Conservation (phyloP, 805 yeast genomes). For the Barnettozyma sucrosica region DNA sequence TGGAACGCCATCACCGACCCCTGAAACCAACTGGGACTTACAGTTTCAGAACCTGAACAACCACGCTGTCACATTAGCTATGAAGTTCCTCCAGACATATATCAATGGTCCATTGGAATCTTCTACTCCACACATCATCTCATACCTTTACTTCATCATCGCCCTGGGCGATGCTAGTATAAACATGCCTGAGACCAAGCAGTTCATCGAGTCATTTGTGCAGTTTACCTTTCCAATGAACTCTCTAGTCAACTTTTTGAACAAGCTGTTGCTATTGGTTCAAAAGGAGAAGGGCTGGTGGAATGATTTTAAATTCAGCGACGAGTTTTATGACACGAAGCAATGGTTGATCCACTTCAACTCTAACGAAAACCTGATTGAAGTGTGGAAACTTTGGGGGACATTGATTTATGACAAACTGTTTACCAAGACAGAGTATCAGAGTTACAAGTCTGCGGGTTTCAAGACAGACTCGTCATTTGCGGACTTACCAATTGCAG, state of each 20-base stretch:
- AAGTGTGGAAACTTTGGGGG: slow-evolving; percentile 85
- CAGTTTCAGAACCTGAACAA: slow-evolving; percentile 25
- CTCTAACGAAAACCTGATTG: slow-evolving; percentile 59
- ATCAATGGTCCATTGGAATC: slow-evolving; percentile 61
- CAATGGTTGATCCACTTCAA: slow-evolving; percentile 41
- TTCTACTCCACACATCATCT: slow-evolving; percentile 66
- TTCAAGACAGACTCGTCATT: slow-evolving; percentile 44
- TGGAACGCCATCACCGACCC: not conserved
- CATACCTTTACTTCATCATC: slow-evolving; percentile 70
- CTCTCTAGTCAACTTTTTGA: slow-evolving; percentile 55
- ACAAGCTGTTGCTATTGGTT: slow-evolving; percentile 42
- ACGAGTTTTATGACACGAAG: slow-evolving; percentile 22
- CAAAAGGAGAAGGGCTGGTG: slow-evolving; percentile 12
- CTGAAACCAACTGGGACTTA: slow-evolving; percentile 4
- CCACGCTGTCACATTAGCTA: slow-evolving; percentile 62
- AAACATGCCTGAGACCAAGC: slow-evolving; percentile 38
- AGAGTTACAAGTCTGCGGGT: slow-evolving; percentile 47
- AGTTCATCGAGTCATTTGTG: slow-evolving; percentile 45
- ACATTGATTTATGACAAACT: slow-evolving; percentile 71
- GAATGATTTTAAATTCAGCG: slow-evolving; percentile 13
- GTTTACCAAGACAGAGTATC: slow-evolving; percentile 46
- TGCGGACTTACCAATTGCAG: slow-evolving; percentile 62
- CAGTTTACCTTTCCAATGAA: slow-evolving; percentile 65
- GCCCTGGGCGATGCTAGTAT: slow-evolving; percentile 54
- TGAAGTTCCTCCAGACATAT: slow-evolving; percentile 61